phyloP scores from a whole-genome alignment of 768 basidiomycete genomes.

The Russula lepida region DNA sequence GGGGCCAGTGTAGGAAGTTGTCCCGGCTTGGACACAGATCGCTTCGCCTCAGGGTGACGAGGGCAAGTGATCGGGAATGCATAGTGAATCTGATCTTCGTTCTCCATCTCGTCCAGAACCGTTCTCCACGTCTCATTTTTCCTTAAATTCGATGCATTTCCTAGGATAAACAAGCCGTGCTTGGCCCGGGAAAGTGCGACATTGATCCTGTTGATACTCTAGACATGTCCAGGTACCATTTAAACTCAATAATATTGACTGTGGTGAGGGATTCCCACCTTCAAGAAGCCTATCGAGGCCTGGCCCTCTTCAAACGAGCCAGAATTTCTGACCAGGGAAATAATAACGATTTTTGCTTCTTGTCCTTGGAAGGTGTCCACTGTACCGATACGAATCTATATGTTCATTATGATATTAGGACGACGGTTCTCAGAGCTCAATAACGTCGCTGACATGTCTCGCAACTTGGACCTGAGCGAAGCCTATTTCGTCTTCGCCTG shows the following conservation, averaged over 20 bases:
- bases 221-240: neutral
- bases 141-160: slow-evolving; percentile 51
- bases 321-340: slow-evolving; percentile 66
- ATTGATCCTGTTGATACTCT: slow-evolving; percentile 30
- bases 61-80: slow-evolving; percentile 15
- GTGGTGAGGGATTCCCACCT: slow-evolving; percentile 33
- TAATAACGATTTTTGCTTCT: slow-evolving; percentile 63
- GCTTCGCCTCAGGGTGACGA: slow-evolving; percentile 8
- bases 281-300: slow-evolving; percentile 60
- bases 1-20: slow-evolving; percentile 13
- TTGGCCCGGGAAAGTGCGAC: slow-evolving; percentile 70
- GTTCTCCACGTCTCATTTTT: slow-evolving; percentile 49
- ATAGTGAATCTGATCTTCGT: slow-evolving; percentile 25
- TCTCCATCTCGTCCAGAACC: slow-evolving; percentile 50
- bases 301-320: slow-evolving; percentile 37
- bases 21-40: slow-evolving; percentile 9
- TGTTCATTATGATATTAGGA: neutral
- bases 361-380: slow-evolving; percentile 75
- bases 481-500: slow-evolving; percentile 30
- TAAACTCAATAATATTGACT: slow-evolving; percentile 25
- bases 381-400: slow-evolving; percentile 58
- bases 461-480: slow-evolving; percentile 46
- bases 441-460: slow-evolving; percentile 36
- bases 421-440: neutral
- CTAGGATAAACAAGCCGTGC: slow-evolving; percentile 66